A percentile compares a stretch with the other conserved stretches of the same genome.
These are phyloP conservation scores for Dalbergia oliveri DNA, from an alignment of 306 rosid genomes.

Conservation along the genomic window DNA sequence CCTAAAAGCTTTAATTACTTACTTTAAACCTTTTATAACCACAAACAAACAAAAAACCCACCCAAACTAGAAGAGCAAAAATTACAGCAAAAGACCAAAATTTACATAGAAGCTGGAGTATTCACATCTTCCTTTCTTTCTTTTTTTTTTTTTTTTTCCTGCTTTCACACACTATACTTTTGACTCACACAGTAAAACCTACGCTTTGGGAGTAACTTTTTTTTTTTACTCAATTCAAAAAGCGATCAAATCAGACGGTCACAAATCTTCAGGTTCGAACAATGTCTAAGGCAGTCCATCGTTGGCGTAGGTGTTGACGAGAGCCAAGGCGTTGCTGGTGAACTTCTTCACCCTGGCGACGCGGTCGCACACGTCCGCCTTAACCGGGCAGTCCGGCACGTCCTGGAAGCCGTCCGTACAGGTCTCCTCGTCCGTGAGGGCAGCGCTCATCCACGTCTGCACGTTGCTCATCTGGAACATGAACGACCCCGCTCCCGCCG, in stretches of 20 bases:
- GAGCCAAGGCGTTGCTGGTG: constrained; percentile 92
- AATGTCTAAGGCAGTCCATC: constrained; percentile 51
- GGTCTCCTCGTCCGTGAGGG: constrained; percentile 91
- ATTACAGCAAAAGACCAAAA: constrained; percentile 18
- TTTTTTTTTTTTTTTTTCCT: not conserved
- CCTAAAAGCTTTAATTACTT: too few relatives aligned
- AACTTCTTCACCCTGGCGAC: constrained; percentile 68
- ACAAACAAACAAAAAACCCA: not conserved
- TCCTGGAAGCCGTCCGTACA: constrained; percentile 94
- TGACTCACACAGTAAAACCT: constrained; percentile 1
- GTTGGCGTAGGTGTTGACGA: constrained; percentile 73
- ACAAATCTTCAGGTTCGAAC: not conserved
- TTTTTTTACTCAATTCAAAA: not conserved
- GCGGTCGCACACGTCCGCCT: constrained; percentile 60
- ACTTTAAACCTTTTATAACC: not conserved
- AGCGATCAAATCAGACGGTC: constrained; percentile 37
- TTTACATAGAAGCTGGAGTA: constrained; percentile 26
- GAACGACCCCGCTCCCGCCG: constrained; percentile 58
- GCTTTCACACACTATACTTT: not conserved
- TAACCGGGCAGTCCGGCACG: constrained; percentile 66
- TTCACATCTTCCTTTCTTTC: not conserved
- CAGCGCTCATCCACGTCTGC: constrained; percentile 99
- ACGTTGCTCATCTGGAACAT: constrained; percentile 95
- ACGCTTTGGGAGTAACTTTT: not conserved
- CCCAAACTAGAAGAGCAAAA: not conserved